Conservation (phyloP, 2,329 filamentous ascomycete genomes). For the Fusarium keratoplasticum region DNA sequence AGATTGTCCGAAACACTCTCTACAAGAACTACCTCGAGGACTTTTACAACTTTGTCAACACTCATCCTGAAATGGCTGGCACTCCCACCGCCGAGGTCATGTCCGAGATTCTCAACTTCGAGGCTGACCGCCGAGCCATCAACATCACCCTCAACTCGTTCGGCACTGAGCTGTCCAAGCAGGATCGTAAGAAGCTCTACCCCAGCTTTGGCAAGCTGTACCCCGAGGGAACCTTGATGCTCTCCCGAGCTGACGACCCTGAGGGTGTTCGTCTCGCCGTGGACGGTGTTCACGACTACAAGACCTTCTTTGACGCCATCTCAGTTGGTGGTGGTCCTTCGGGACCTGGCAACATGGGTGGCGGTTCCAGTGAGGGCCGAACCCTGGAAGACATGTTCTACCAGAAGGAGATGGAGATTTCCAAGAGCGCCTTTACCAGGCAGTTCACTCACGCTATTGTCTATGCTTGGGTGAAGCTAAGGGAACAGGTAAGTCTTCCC, state of each 20-base stretch:
- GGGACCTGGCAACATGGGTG: slow-evolving; percentile 86
- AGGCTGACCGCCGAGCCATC: slow-evolving; percentile 95
- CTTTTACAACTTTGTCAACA: slow-evolving; percentile 95
- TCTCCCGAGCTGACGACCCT: slow-evolving; percentile 92
- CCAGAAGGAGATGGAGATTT: slow-evolving; percentile 99
- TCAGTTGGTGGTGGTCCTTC: slow-evolving; percentile 78
- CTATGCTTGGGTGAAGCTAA: slow-evolving; percentile 97
- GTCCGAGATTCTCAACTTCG: slow-evolving; percentile 95
- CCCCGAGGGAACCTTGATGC: slow-evolving; percentile 93
- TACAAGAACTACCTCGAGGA: slow-evolving; percentile 99
- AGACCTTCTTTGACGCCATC: slow-evolving; percentile 93
- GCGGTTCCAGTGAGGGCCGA: slow-evolving; percentile 82
- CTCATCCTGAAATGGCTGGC: slow-evolving; percentile 84
- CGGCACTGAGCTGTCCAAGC: slow-evolving; percentile 93
- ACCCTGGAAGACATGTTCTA: slow-evolving; percentile 98
- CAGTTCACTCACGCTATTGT: slow-evolving; percentile 97
- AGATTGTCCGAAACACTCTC: slow-evolving; percentile 97
- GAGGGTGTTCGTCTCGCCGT: slow-evolving; percentile 95
- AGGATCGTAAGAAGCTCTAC: slow-evolving; percentile 95
- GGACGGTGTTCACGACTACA: slow-evolving; percentile 93
- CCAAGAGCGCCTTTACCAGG: slow-evolving; percentile 92
- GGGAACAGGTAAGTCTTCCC: slow-evolving; percentile 82
- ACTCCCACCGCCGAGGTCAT: slow-evolving; percentile 95
- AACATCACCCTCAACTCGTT: slow-evolving; percentile 99
- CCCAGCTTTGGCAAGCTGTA: slow-evolving; percentile 91